These are phyloP conservation scores for Globisporangium paddicum DNA, from an alignment of 352 stramenopile species.

Conservation along the genomic window DNA sequence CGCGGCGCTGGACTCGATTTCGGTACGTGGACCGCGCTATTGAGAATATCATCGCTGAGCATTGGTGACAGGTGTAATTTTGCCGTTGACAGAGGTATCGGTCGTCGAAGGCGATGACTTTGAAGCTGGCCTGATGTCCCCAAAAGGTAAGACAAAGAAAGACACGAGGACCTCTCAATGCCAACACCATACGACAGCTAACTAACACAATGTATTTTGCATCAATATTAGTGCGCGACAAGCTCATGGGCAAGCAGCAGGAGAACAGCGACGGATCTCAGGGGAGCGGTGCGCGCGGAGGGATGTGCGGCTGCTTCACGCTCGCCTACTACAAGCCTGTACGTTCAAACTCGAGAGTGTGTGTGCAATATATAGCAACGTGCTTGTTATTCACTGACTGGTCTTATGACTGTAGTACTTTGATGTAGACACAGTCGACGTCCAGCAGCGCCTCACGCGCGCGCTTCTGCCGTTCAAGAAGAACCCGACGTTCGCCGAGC, in stretches of 20 bases:
- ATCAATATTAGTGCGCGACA: slow-evolving; percentile 33
- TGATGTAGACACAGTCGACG: slow-evolving; percentile 79
- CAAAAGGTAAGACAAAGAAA: slow-evolving; percentile 42
- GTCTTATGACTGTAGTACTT: slow-evolving; percentile 51
- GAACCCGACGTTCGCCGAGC: slow-evolving; percentile 72
- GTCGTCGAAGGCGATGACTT: slow-evolving; percentile 68
- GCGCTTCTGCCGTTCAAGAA: slow-evolving; percentile 84
- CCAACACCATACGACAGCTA: too few relatives aligned
- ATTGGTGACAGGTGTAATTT: not conserved
- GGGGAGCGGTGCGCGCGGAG: slow-evolving; percentile 21
- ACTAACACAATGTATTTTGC: not conserved
- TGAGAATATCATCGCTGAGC: not conserved
- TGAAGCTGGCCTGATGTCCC: slow-evolving; percentile 71
- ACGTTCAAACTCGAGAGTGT: too few relatives aligned
- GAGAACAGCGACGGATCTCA: slow-evolving; percentile 33
- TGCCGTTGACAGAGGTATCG: slow-evolving; percentile 50
- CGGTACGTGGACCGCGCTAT: slow-evolving; percentile 29
- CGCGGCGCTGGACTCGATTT: slow-evolving; percentile 66
- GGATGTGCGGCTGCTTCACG: slow-evolving; percentile 77
- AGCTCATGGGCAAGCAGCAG: slow-evolving; percentile 52
- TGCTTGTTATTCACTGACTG: not conserved
- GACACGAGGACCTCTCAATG: too few relatives aligned
- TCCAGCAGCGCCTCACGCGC: slow-evolving; percentile 68
- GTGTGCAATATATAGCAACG: too few relatives aligned
- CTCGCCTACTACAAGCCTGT: slow-evolving; percentile 83